Conservation (phyloP, 176 grass and related monocot genomes). For the Calamus simplicifolius region DNA sequence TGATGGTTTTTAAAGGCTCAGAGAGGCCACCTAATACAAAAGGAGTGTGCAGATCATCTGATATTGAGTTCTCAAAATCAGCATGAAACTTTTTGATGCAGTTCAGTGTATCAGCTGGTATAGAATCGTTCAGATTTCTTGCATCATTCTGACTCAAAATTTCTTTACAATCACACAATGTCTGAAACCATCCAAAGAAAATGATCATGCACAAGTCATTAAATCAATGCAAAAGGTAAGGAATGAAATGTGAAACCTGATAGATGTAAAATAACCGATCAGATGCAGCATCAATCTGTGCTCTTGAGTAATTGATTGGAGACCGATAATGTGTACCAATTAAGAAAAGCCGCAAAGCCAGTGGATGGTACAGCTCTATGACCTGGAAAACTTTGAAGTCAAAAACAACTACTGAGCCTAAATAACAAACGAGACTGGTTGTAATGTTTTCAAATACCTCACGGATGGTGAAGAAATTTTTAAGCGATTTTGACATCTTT, state of each 20-base stretch:
- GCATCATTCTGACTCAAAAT: constrained; percentile 30
- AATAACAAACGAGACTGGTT: background rate
- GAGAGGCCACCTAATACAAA: constrained; percentile 64
- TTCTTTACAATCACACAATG: constrained; percentile 58
- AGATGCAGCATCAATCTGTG: constrained; percentile 75
- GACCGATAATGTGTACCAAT: constrained; percentile 87
- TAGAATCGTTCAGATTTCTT: constrained; percentile 24
- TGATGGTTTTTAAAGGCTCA: constrained; percentile 74
- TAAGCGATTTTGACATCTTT: constrained; percentile 91
- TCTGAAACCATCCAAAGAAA: constrained; percentile 22
- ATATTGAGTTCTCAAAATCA: constrained; percentile 74
- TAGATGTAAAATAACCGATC: constrained; percentile 94
- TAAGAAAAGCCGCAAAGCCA: constrained; percentile 92
- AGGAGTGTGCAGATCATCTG: constrained; percentile 83
- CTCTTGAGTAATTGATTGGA: constrained; percentile 70
- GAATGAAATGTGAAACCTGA: constrained; percentile 42
- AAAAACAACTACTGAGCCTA: constrained; percentile 6
- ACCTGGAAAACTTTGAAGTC: constrained; percentile 38
- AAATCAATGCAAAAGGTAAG: background rate
- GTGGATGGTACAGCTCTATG: constrained; percentile 66
- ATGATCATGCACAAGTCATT: background rate
- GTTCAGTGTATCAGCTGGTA: constrained; percentile 41
- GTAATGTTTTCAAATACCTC: constrained; percentile 32
- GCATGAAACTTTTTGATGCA: constrained; percentile 51
- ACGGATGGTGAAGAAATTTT: constrained; percentile 80